A percentile compares a stretch with the other conserved stretches of the same genome.
Conservation (phyloP, 148 eudicot species). For the Amaranthus palmeri region DNA sequence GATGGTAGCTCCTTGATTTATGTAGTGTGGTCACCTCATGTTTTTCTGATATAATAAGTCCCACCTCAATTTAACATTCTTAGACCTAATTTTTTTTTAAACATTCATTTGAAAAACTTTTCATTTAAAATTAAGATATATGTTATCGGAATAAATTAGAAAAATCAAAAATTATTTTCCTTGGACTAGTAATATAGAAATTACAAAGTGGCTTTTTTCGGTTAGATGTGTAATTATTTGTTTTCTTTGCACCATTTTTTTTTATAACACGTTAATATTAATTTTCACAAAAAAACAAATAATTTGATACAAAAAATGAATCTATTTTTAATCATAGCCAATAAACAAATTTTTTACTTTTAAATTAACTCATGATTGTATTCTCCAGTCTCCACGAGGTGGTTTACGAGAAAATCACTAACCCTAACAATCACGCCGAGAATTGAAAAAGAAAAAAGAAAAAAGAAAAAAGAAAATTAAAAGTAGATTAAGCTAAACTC, state of each 20-base stretch:
- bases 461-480: neutral
- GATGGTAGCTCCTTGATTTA: too few species aligned
- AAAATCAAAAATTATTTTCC: neutral
- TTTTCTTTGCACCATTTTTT: neutral
- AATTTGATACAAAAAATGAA: neutral
- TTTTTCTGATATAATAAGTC: too few species aligned
- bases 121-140: too few species aligned
- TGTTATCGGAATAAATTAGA: too few species aligned
- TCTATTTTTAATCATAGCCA: slow-evolving; percentile 3
- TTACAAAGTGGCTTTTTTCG: slow-evolving; percentile 6
- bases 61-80: too few species aligned
- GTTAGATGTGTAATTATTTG: slow-evolving; percentile 3
- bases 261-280: neutral
- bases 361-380: slow-evolving; percentile 24
- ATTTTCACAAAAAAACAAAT: neutral
- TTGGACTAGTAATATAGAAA: neutral
- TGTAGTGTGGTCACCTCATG: too few species aligned
- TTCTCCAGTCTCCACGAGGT: slow-evolving; percentile 34
- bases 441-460: neutral
- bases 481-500: slow-evolving; percentile 7
- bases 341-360: neutral
- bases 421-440: slow-evolving; percentile 24
- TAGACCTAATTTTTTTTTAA: too few species aligned
- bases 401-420: slow-evolving; percentile 26
- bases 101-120: too few species aligned